Evolutionary conservation across 495 filamentous ascomycete genomes (phyloP), one percentile per base, ranked within the genome.

Genomic region (Echria macrotheca): DNA sequence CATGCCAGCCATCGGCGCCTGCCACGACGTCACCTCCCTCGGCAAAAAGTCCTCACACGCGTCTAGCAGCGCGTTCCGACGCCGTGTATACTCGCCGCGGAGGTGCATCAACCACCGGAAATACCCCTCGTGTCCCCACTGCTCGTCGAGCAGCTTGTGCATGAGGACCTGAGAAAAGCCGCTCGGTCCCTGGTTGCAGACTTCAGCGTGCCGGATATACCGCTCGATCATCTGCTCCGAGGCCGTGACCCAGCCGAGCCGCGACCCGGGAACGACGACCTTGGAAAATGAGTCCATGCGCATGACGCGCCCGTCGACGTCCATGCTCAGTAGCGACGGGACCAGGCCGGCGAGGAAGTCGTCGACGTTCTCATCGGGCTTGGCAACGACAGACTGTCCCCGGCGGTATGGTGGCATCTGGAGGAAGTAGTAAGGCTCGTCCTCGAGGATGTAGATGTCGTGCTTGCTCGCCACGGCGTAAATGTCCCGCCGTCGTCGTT

Each of bases 371-470:
- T 45, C 21, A 0, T 44, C 46, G 0, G 41, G 24, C 3, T 15
- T 12, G 12, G 18, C 11, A 4, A 3, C n/a, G 24, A 10, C 23
- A n/a, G 39, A 25, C 7, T 3, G 23, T n/a, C n/a, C n/a, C n/a
- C n/a, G 14, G 9, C n/a, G 24, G 67, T 91, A 93, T 1, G 87
- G 82, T 61, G 87, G 81, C 89, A 98, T 96, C 70, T 98, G 93
- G 42, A 98, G 75, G 72, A 91, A 98, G 65, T 87, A 86, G 69
- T 96, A 96, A n/a, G 91, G 91, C 62, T 97, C 91, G 63, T 97
- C 91, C 68, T 97, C 91, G 52, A 97, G 59, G 64, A 97, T 91
- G 66, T 79, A 84, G 37, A 96, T 47, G 60, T 95, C 88, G 62
- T 95, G 86, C 67, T 87, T 85, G 63, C 83, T 81, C 22, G 81